phyloP scores from a whole-genome alignment of 2,329 filamentous ascomycete species.

The Pseudogymnoascus verrucosus region DNA sequence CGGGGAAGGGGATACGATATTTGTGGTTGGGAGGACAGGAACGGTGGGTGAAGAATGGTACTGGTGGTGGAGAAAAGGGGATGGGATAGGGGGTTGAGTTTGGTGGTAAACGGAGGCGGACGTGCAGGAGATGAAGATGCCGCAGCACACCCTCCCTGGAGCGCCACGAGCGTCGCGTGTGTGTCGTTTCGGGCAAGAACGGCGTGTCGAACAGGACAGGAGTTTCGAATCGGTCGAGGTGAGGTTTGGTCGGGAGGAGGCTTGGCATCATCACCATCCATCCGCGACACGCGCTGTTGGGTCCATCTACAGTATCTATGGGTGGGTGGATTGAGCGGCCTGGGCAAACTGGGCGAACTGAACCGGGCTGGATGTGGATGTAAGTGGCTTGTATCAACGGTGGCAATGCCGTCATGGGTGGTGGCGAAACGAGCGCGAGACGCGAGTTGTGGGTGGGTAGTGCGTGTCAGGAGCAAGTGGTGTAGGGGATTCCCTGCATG shows the following conservation, averaged over 20 bases:
- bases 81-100: not conserved
- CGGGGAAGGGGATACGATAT: not conserved
- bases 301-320: not conserved
- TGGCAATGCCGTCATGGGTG: constrained; percentile 1
- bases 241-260: too few species aligned
- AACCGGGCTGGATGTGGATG: not conserved
- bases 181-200: not conserved
- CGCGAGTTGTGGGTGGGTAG: not conserved
- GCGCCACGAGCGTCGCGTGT: not conserved
- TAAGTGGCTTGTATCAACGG: not conserved
- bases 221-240: not conserved
- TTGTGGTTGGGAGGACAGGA: not conserved
- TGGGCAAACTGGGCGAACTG: too few species aligned
- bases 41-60: not conserved
- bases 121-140: too few species aligned
- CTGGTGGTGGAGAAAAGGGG: not conserved
- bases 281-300: not conserved
- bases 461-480: not conserved
- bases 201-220: not conserved
- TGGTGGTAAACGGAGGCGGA: not conserved
- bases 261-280: not conserved
- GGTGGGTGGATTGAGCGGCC: too few species aligned
- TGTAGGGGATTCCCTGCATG: not conserved
- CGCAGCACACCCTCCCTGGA: not conserved
- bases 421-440: not conserved